phyloP scores from a whole-genome alignment of 208 protist genomes.

The Crithidia thermophila region DNA sequence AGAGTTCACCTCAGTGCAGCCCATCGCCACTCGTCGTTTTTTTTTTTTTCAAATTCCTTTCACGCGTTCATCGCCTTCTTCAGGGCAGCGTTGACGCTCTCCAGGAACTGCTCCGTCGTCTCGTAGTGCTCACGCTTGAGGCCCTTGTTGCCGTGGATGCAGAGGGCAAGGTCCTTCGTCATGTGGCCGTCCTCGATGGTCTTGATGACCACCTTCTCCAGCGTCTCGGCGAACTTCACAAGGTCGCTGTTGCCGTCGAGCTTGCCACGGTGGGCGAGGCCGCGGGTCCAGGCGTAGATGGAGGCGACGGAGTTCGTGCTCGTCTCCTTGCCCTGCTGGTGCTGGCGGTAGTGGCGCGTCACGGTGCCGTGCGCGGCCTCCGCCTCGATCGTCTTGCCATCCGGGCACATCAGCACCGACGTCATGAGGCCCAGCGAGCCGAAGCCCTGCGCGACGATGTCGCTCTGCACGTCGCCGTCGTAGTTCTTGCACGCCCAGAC shows the following conservation, averaged over 20 bases:
- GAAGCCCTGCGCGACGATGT: constrained; percentile 97
- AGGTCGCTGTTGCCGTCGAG: constrained; percentile 95
- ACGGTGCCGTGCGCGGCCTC: constrained; percentile 99
- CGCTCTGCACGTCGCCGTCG: constrained; percentile 98
- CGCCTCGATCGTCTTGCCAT: constrained; percentile 97
- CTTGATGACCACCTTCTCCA: constrained; percentile 93
- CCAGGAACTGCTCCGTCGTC: constrained; percentile 89
- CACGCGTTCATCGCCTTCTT: constrained; percentile 45
- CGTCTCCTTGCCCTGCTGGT: constrained; percentile 96
- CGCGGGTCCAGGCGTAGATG: constrained; percentile 98
- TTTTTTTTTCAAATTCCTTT: constrained; percentile 24
- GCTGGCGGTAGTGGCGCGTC: constrained; percentile 96
- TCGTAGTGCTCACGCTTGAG: constrained; percentile 88
- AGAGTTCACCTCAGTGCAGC: background rate
- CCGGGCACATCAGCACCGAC: constrained; percentile 96
- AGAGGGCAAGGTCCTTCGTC: constrained; percentile 98
- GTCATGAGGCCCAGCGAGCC: constrained; percentile 99
- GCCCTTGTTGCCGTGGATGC: constrained; percentile 84
- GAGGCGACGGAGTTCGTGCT: constrained; percentile 98
- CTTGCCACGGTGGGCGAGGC: constrained; percentile 95
- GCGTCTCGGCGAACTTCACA: constrained; percentile 77
- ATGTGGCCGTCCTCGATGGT: constrained; percentile 95
- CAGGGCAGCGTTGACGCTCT: constrained; percentile 73
- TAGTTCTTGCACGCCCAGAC: constrained; percentile 99
- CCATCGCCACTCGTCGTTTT: constrained; percentile 12